A percentile compares a stretch with the other conserved stretches of the same genome.
Conservation (phyloP, 73 alveolate genomes). For the Paramecium pentaurelia region DNA sequence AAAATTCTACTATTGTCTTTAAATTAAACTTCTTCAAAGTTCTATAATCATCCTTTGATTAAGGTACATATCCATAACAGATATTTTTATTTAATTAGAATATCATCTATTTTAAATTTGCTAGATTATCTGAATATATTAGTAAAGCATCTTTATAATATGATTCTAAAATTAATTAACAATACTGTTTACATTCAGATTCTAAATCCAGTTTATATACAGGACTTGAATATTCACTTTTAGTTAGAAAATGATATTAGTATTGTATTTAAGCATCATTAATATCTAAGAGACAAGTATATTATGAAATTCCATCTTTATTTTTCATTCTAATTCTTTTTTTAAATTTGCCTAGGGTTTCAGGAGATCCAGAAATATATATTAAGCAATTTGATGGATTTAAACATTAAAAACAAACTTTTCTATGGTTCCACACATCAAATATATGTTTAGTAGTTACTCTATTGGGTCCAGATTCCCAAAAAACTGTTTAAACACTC, state of each 20-base stretch:
- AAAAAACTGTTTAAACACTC: background rate
- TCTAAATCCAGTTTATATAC: background rate
- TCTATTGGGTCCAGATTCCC: slow-evolving; percentile 30
- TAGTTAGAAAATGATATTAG: background rate
- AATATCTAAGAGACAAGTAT: background rate
- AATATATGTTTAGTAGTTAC: background rate
- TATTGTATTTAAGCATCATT: background rate
- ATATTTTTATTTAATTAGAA: background rate
- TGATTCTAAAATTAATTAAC: background rate
- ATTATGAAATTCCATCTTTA: background rate
- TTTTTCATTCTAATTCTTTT: slow-evolving; percentile 9
- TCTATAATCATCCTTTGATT: background rate
- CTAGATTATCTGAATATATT: background rate
- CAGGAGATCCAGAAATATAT: background rate
- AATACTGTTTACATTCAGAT: background rate
- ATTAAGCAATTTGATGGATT: background rate
- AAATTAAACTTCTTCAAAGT: background rate
- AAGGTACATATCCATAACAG: background rate
- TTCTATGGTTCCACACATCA: slow-evolving; percentile 5
- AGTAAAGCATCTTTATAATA: background rate
- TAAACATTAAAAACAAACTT: background rate
- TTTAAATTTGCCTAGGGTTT: background rate
- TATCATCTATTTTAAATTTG: background rate
- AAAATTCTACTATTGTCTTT: background rate
- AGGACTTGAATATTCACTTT: background rate